These are phyloP conservation scores for Parsonsia alboflavescens DNA, from an alignment of 257 asterid genomes.

Conservation along the genomic window DNA sequence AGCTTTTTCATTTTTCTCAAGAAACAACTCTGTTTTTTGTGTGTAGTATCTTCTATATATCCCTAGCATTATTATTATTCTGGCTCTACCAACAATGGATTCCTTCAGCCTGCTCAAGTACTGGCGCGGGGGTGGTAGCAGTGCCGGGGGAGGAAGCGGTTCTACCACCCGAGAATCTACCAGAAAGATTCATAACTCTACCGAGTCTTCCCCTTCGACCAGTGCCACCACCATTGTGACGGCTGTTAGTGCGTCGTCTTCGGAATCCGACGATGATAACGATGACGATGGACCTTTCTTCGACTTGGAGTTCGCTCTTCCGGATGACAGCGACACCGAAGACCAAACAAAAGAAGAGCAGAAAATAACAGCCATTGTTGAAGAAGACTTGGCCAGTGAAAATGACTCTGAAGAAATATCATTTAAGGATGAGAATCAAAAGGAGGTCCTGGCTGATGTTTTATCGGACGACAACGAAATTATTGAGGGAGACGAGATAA, in stretches of 20 bases:
- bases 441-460: conserved; percentile 2
- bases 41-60: neutral
- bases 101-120: conserved; percentile 40
- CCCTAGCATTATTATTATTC: neutral
- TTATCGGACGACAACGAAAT: conserved; percentile 8
- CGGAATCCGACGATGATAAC: conserved; percentile 21
- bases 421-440: neutral
- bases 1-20: neutral
- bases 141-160: neutral
- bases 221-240: conserved; percentile 15
- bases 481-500: conserved; percentile 22
- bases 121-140: conserved; percentile 34
- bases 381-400: neutral
- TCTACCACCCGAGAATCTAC: conserved; percentile 7
- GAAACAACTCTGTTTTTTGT: neutral
- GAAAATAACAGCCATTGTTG: neutral
- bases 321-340: conserved; percentile 18
- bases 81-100: conserved; percentile 49
- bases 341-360: neutral
- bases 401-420: neutral
- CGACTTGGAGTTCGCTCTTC: conserved; percentile 36
- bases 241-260: conserved; percentile 13
- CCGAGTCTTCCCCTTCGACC: conserved; percentile 5
- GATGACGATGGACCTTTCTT: conserved; percentile 35
- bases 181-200: neutral